A percentile compares a stretch with the other conserved stretches of the same genome.
Conservation (phyloP, 495 filamentous ascomycete genomes). For the Wilcoxina mikolae region DNA sequence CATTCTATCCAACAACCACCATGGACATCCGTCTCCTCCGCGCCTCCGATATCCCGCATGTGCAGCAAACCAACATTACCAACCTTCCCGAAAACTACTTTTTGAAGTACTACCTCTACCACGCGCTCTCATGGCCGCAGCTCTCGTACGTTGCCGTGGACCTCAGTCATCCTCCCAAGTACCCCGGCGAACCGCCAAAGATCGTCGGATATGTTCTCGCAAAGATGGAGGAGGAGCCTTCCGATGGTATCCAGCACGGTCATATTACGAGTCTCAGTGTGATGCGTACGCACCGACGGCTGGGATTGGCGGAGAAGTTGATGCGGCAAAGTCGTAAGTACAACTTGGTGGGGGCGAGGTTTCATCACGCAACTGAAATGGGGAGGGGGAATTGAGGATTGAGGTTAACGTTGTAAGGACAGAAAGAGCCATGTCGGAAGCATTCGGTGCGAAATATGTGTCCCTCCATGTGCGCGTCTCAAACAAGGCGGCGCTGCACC, state of each 20-base stretch:
- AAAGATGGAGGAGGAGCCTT: constrained; percentile 98
- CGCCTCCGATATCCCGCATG: constrained; percentile 72
- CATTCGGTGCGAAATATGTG: constrained; percentile 78
- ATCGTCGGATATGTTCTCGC: constrained; percentile 98
- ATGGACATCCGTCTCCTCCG: constrained; percentile 72
- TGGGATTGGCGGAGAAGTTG: constrained; percentile 89
- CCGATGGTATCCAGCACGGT: constrained; percentile 80
- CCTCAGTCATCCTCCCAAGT: constrained; percentile 55
- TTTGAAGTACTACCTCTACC: constrained; percentile 99
- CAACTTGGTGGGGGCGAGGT: too few species aligned
- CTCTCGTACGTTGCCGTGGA: constrained; percentile 94
- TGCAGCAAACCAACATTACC: constrained; percentile 96
- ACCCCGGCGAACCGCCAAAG: constrained; percentile 79
- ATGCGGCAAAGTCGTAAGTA: constrained; percentile 89
- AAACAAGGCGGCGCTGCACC: constrained; percentile 74
- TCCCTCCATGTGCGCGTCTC: constrained; percentile 87
- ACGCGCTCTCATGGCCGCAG: constrained; percentile 94
- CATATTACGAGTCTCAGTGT: constrained; percentile 93
- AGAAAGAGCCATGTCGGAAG: constrained; percentile 96
- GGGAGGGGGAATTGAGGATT: not conserved
- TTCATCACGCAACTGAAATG: too few species aligned
- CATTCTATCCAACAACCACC: constrained; percentile 4
- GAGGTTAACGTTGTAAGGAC: constrained; percentile 6
- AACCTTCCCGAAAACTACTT: constrained; percentile 99
- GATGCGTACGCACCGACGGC: constrained; percentile 82